Percentiles rank a stretch among this genome's conserved stretches.
phyloP scores from a whole-genome alignment of 768 basidiomycete genomes.

The Cystofilobasidium ferigula region DNA sequence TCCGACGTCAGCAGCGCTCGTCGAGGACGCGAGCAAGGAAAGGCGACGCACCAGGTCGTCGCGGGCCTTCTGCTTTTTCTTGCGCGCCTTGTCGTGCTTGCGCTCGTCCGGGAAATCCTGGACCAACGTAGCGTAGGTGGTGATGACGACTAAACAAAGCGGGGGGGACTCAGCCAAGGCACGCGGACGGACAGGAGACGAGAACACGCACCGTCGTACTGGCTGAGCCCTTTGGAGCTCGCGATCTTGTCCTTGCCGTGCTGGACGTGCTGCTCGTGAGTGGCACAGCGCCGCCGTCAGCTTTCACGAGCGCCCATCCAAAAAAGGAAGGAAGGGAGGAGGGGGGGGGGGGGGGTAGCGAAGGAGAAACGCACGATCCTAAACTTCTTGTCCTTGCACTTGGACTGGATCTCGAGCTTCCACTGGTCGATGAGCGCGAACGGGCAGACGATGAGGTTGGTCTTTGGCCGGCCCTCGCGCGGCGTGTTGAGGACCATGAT shows the following conservation, averaged over 20 bases:
- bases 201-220: constrained; percentile 44
- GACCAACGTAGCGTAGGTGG: constrained; percentile 53
- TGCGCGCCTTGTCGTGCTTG: constrained; percentile 21
- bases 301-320: no score
- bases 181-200: neutral
- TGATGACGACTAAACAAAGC: constrained; percentile 44
- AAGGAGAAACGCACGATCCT: neutral
- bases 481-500: constrained; percentile 50
- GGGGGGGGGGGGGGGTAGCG: neutral
- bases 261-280: constrained; percentile 43
- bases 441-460: constrained; percentile 52
- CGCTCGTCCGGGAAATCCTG: constrained; percentile 31
- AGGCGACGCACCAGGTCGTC: neutral
- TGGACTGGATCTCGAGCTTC: constrained; percentile 60
- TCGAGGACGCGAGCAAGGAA: neutral
- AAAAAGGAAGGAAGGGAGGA: neutral
- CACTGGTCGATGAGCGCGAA: constrained; percentile 55
- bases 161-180: neutral
- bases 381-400: constrained; percentile 40
- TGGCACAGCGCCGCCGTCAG: neutral
- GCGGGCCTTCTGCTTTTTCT: constrained; percentile 42
- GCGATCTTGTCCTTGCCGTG: constrained; percentile 51
- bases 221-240: constrained; percentile 44
- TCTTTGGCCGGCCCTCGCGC: constrained; percentile 46
- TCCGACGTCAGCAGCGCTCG: neutral